Percentiles rank a stretch among this genome's conserved stretches.
phyloP scores from a whole-genome alignment of 2,329 filamentous ascomycete genomes.

The Proliferodiscus dingleyae region DNA sequence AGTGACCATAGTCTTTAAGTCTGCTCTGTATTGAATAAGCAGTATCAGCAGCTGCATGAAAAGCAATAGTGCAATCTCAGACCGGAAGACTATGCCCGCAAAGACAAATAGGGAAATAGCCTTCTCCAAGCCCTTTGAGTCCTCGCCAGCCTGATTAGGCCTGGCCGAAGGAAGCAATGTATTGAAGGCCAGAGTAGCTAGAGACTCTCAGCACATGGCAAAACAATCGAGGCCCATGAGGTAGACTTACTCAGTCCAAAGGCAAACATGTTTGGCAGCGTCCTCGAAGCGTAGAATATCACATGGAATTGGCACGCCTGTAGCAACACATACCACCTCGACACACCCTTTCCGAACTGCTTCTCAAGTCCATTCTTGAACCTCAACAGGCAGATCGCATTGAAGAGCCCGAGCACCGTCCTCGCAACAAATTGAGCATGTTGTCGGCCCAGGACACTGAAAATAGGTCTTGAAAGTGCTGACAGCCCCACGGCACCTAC shows the following conservation, averaged over 20 bases:
- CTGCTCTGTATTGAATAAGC: constrained; percentile 50
- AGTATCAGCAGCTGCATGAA: constrained; percentile 61
- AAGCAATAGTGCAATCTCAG: constrained; percentile 81
- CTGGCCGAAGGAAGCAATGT: constrained; percentile 40
- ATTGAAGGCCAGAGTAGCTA: constrained; percentile 60
- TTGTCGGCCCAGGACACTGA: constrained; percentile 50
- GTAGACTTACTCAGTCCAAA: constrained; percentile 69
- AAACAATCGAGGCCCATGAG: not conserved
- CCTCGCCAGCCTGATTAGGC: constrained; percentile 29
- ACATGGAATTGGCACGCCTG: constrained; percentile 87
- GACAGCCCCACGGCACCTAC: constrained; percentile 75
- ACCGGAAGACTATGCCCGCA: constrained; percentile 79
- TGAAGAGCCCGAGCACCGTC: constrained; percentile 71
- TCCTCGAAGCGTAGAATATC: constrained; percentile 86
- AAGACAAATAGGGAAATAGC: constrained; percentile 73
- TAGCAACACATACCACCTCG: constrained; percentile 74
- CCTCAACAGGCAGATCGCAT: constrained; percentile 61
- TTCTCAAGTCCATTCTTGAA: constrained; percentile 60
- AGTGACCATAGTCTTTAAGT: constrained; percentile 53
- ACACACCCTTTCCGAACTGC: constrained; percentile 64
- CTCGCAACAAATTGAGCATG: constrained; percentile 62
- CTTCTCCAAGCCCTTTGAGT: constrained; percentile 50
- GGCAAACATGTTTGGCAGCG: constrained; percentile 94
- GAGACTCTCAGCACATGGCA: constrained; percentile 6
- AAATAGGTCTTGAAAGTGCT: constrained; percentile 62